A percentile compares a stretch with the other conserved stretches of the same genome.
Conservation (phyloP, 225 moss, liverwort and hornwort species). For the Physcomitrium patens region DNA sequence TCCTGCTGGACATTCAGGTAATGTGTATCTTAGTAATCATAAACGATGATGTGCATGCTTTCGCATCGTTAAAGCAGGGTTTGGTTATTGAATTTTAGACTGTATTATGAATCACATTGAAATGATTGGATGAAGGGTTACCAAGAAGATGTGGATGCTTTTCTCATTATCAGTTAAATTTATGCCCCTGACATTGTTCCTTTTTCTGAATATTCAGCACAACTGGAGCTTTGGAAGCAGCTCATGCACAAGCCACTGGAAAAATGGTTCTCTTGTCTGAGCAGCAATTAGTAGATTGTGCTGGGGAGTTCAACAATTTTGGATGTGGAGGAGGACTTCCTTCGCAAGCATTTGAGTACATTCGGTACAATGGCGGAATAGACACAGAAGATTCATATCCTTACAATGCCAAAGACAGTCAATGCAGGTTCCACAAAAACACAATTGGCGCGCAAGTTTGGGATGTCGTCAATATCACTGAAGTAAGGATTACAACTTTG, state of each 20-base stretch:
- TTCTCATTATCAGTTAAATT: not conserved
- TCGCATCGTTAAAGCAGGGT: not conserved
- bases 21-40: not conserved
- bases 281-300: slow-evolving; percentile 97
- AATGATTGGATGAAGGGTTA: not conserved
- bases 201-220: slow-evolving; percentile 53
- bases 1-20: slow-evolving; percentile 99
- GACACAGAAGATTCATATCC: slow-evolving; percentile 96
- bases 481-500: slow-evolving; percentile 48
- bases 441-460: slow-evolving; percentile 86
- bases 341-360: slow-evolving; percentile 97
- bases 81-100: not conserved
- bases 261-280: slow-evolving; percentile 94
- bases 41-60: not conserved
- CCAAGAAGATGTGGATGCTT: not conserved
- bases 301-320: slow-evolving; percentile 88
- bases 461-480: slow-evolving; percentile 95
- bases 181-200: not conserved
- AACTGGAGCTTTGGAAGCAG: slow-evolving; percentile 93
- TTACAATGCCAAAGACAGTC: slow-evolving; percentile 69
- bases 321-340: slow-evolving; percentile 95
- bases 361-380: slow-evolving; percentile 80
- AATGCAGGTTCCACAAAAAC: slow-evolving; percentile 67
- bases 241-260: slow-evolving; percentile 97
- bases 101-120: not conserved